phyloP scores from a whole-genome alignment of 768 basidiomycete genomes.

The Termitomyces sp. region DNA sequence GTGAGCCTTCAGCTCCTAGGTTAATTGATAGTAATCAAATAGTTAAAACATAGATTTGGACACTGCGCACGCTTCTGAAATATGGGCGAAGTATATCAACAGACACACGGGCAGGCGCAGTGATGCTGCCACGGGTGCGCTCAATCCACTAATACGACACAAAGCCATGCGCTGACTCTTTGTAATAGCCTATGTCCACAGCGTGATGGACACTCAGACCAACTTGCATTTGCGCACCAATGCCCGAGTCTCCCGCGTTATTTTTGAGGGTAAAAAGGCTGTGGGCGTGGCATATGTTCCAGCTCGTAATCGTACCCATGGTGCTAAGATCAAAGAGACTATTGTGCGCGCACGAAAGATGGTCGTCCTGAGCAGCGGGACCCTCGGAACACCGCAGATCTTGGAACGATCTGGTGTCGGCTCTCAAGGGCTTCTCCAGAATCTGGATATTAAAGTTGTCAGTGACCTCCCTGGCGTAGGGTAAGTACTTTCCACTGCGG shows the following conservation, averaged over 20 bases:
- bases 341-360: constrained; percentile 63
- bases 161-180: not conserved
- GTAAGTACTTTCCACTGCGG: constrained; percentile 26
- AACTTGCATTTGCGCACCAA: constrained; percentile 67
- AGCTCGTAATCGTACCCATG: constrained; percentile 51
- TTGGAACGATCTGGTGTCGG: constrained; percentile 72
- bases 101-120: constrained; percentile 67
- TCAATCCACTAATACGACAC: not conserved
- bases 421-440: constrained; percentile 44
- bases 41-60: constrained; percentile 36
- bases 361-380: constrained; percentile 62
- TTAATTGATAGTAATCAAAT: not conserved
- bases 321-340: constrained; percentile 49
- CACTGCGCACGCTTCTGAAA: constrained; percentile 59
- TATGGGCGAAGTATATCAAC: constrained; percentile 78
- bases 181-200: constrained; percentile 56
- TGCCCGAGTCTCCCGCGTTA: constrained; percentile 61
- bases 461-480: constrained; percentile 70
- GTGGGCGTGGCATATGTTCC: constrained; percentile 70
- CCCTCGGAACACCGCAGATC: constrained; percentile 69
- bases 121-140: constrained; percentile 61
- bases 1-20: constrained; percentile 16
- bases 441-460: constrained; percentile 55
- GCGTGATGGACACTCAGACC: constrained; percentile 62
- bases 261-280: constrained; percentile 69